Evolutionary conservation across 495 filamentous ascomycete genomes (phyloP).

Genomic region (Daldinia grandis): DNA sequence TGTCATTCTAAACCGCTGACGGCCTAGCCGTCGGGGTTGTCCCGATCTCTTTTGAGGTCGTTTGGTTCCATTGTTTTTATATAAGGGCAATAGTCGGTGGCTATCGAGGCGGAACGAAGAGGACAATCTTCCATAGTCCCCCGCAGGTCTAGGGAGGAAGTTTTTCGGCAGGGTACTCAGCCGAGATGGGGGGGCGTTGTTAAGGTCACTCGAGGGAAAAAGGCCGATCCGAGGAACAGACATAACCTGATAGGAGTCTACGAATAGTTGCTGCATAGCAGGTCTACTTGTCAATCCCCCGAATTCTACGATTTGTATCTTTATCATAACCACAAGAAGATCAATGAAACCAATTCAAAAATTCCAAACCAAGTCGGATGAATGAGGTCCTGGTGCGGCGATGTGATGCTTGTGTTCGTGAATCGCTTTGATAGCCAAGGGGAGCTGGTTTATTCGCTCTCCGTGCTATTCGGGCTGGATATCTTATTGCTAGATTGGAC

Average conservation of each 20-base stretch:
- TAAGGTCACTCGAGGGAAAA: constrained; percentile 3
- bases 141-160: background rate
- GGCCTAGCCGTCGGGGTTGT: constrained; percentile 2
- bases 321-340: constrained; percentile 37
- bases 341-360: constrained; percentile 41
- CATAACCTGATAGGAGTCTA: constrained; percentile 31
- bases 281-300: constrained; percentile 18
- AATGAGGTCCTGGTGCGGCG: background rate
- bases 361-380: constrained; percentile 12
- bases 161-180: background rate
- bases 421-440: background rate
- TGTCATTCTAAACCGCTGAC: constrained; percentile 14
- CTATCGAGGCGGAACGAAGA: constrained; percentile 1
- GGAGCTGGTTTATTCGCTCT: background rate
- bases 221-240: constrained; percentile 17
- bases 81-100: constrained; percentile 21
- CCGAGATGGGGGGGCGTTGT: constrained; percentile 4
- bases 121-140: background rate
- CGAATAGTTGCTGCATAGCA: constrained; percentile 26
- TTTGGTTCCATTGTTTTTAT: constrained; percentile 30
- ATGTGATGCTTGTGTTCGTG: background rate
- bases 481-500: background rate
- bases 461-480: background rate
- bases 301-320: constrained; percentile 39
- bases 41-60: constrained; percentile 15